These are phyloP conservation scores for Trypanosoma vivax DNA, from an alignment of 208 protist genomes.

Conservation along the genomic window DNA sequence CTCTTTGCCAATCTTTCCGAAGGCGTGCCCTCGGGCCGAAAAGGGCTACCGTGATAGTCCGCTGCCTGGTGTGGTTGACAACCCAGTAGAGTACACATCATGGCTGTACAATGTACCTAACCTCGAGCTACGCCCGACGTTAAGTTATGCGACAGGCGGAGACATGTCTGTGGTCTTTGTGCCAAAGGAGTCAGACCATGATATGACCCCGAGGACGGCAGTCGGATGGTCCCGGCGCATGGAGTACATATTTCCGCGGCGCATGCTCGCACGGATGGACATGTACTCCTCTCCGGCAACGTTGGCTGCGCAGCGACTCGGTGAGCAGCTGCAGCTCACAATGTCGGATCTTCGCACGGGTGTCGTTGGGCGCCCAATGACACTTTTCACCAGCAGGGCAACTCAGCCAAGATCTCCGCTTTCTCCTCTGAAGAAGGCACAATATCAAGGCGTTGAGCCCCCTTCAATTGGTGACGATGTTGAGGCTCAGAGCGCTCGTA, in stretches of 20 bases:
- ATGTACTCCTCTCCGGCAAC: conserved; percentile 37
- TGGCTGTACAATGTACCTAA: conserved; percentile 63
- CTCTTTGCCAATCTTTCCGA: too few species aligned
- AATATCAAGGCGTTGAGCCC: too few species aligned
- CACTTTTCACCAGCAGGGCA: background rate
- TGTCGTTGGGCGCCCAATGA: conserved; percentile 3
- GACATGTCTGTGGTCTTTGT: conserved; percentile 23
- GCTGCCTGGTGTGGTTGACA: too few species aligned
- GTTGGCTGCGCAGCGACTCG: conserved; percentile 56
- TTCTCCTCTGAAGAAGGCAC: too few species aligned
- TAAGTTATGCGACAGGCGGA: background rate
- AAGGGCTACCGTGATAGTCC: too few species aligned
- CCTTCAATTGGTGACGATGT: too few species aligned
- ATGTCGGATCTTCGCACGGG: conserved; percentile 25
- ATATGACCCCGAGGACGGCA: too few species aligned
- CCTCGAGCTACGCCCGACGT: conserved; percentile 11
- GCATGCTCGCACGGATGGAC: conserved; percentile 12
- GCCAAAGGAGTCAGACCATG: conserved; percentile 5
- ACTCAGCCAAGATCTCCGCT: background rate
- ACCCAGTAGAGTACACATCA: conserved; percentile 26
- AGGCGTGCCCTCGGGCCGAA: too few species aligned
- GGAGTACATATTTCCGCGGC: conserved; percentile 4
- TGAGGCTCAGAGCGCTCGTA: too few species aligned
- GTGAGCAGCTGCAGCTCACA: conserved; percentile 38
- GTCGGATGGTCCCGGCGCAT: background rate